These are phyloP conservation scores for Mucor saturninus DNA, from an alignment of 371 early-diverging fungal genomes.

Conservation along the genomic window DNA sequence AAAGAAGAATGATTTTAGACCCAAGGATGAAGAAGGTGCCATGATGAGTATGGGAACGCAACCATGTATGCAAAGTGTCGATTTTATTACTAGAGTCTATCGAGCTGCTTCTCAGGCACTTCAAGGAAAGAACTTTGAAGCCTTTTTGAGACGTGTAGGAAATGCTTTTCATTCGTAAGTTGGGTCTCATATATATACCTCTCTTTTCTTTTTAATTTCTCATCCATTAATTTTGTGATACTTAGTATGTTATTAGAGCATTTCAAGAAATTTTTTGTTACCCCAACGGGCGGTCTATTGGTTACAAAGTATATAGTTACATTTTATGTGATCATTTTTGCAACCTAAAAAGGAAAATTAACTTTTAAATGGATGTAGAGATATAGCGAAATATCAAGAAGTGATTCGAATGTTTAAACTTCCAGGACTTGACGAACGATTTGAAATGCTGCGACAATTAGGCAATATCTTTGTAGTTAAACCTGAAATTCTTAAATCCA, in stretches of 20 bases:
- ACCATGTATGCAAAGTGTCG: slow-evolving; percentile 76
- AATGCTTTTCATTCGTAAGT: slow-evolving; percentile 63
- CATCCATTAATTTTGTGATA: slow-evolving; percentile 1
- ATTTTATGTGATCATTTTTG: background rate
- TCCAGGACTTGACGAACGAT: slow-evolving; percentile 78
- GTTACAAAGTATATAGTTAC: slow-evolving; percentile 78
- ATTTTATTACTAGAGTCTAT: slow-evolving; percentile 69
- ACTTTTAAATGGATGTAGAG: slow-evolving; percentile 53
- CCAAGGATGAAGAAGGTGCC: slow-evolving; percentile 82
- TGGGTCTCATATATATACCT: background rate
- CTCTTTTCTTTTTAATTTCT: background rate
- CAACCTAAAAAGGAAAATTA: too few relatives aligned
- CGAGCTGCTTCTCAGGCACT: slow-evolving; percentile 63
- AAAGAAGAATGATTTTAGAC: slow-evolving; percentile 77
- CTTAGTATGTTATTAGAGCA: slow-evolving; percentile 87
- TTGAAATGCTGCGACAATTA: slow-evolving; percentile 90
- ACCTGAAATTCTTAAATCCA: slow-evolving; percentile 85
- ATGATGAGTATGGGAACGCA: slow-evolving; percentile 76
- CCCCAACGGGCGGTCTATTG: slow-evolving; percentile 83
- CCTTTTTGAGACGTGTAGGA: slow-evolving; percentile 81
- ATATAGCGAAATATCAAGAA: slow-evolving; percentile 93
- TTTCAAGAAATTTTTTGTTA: slow-evolving; percentile 87
- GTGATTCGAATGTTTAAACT: slow-evolving; percentile 77
- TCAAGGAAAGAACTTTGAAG: slow-evolving; percentile 81
- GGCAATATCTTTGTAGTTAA: slow-evolving; percentile 90